Base-by-base conservation (phyloP, 257 asterid genomes). In the Nicotiana benthamiana region DNA sequence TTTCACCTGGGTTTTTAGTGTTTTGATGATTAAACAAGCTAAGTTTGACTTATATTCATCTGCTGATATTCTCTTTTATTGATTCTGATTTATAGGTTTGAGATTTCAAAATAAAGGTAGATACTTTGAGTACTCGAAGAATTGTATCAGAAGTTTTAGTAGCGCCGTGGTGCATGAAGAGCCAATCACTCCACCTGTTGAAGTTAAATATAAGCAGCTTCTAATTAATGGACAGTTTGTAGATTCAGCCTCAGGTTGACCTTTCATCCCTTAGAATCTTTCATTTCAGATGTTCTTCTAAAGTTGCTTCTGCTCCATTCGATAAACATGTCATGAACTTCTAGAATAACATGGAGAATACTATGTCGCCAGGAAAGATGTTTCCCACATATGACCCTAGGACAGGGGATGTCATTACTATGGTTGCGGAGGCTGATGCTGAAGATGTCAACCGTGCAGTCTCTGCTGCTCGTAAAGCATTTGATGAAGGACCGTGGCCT, bases 401-500 rank as follows among this genome's bases (percentile, higher is more conserved):
- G 40, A 90, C 92, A 0, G 94, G 93, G 65, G 94, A 93, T 26
- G 91, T 87, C 32, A 93, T 93, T 75, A 89, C 97, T 3, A 85
- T 87, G 36, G 91, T 93, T 27, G 88, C 97, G 1, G 95, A 93
- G 86, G 97, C 91, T 0, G 91, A 88, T 75, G 87, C 83, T 0
- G 95, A 91, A 48, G 97, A 93, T 62, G 77, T 90, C 30, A 82
- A 93, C 61, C 89, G 91, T 3, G 97, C 97, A 2, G 97, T 93
- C 1, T 81, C 91, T n/a, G 95, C 95, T 72, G 97, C 97, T 3
- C 88, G 97, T 1, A 89, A 90, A 89, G 97, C 95, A 0, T 93
- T 91, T 22, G 97, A 93, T 77, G 93, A 90, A 51, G 97, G 97
- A 28, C 97, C 97, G 0, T 93, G 97, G 94, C 95, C 97, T 1